A percentile compares a stretch with the other conserved stretches of the same genome.
These are phyloP conservation scores for Wickerhamomyces sydowiorum DNA, from an alignment of 805 yeast genomes.

Conservation along the genomic window DNA sequence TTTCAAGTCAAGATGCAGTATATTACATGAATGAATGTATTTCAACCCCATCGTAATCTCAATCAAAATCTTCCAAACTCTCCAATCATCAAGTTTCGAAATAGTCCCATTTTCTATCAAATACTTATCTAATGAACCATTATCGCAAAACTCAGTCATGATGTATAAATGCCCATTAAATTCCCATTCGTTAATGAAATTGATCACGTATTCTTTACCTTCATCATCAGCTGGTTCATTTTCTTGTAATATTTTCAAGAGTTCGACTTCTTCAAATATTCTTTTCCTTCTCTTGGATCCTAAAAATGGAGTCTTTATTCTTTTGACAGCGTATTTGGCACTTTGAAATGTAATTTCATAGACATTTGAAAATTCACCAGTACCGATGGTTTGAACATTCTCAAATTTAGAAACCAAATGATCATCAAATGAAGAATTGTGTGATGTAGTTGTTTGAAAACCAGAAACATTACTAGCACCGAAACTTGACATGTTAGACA, in stretches of 20 bases:
- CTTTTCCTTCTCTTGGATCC: conserved; percentile 56
- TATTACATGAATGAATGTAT: conserved; percentile 71
- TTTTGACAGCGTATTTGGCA: conserved; percentile 77
- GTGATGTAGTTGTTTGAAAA: conserved; percentile 20
- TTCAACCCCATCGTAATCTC: conserved; percentile 77
- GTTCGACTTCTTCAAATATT: conserved; percentile 70
- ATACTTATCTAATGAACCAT: conserved; percentile 82
- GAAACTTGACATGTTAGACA: conserved; percentile 18
- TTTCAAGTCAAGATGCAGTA: conserved; percentile 84
- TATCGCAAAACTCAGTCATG: conserved; percentile 93
- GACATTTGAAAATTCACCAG: conserved; percentile 88
- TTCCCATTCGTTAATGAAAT: conserved; percentile 84
- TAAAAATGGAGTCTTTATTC: conserved; percentile 61
- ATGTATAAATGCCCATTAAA: conserved; percentile 70
- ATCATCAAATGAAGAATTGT: conserved; percentile 24
- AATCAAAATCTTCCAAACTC: conserved; percentile 93
- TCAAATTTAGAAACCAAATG: conserved; percentile 45
- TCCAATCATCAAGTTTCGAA: conserved; percentile 86
- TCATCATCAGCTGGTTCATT: conserved; percentile 39
- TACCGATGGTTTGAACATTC: conserved; percentile 66
- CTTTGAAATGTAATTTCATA: conserved; percentile 70
- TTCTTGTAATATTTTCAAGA: conserved; percentile 41
- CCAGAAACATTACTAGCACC: conserved; percentile 12
- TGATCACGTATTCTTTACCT: conserved; percentile 74
- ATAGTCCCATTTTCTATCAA: conserved; percentile 70